Evolutionary conservation across 306 rosid species (phyloP), one percentile per base, ranked within the genome.

Genomic region (Calophaca sinica): DNA sequence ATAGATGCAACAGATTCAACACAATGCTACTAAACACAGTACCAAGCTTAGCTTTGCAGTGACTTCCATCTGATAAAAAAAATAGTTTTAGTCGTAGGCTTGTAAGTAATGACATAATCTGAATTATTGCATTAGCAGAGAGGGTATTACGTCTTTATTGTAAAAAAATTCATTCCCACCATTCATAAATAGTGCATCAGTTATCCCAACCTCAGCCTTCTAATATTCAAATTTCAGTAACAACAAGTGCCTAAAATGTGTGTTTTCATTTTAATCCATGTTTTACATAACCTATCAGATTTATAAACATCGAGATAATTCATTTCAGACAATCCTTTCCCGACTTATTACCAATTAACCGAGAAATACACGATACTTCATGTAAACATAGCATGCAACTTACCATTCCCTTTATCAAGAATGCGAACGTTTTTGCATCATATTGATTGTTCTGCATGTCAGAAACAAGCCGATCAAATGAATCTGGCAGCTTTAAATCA

Each of bases 381-480:
- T 12, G 68, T 50, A 70, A 48, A 68, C 29, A 14, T 66, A 38
- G 52, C 45, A 41, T 11, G 48, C 14, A 64, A 84, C 89, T 41
- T 82, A 96, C 99, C 99, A 89, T 96, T 80, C 96, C 97, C 84
- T 84, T 87, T 80, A 96, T 75, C 87, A 84, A 71, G 59, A 90
- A 80, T 29, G 96, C 98, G 68, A 92, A 96, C 3, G 90, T 89
- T 86, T 80, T 89, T 1, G 97, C 87, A 79, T 96, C 99, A 76
- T 96, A 92, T 69, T 92, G 92, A 77, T 84, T 86, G 76, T 70
- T 88, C 85, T 90, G 87, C 92, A 89, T 90, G 84, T 90, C 92
- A 50, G 92, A 84, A 87, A 96, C 87, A 77, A 96, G 87, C 78
- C 89, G 88, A 67, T 88, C 88, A 84, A 90, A 96, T 67, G 99